A percentile compares a stretch with the other conserved stretches of the same genome.
These are phyloP conservation scores for Neofusicoccum ribis DNA, from an alignment of 2,329 filamentous ascomycete species.

Conservation along the genomic window DNA sequence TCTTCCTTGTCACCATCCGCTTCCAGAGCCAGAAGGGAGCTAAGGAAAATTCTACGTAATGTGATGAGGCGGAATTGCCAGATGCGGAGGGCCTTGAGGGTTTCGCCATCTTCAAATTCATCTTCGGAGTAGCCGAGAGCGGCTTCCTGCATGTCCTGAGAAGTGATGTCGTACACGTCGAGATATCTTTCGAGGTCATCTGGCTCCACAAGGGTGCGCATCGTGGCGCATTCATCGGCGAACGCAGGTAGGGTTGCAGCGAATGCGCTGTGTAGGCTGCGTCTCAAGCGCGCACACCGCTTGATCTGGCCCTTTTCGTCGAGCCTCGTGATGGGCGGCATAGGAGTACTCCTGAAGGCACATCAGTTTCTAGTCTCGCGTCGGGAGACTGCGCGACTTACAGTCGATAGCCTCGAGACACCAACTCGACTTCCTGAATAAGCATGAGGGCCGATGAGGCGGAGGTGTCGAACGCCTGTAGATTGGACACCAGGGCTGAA, in stretches of 20 bases:
- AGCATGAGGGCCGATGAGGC: conserved; percentile 74
- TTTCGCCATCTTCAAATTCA: conserved; percentile 74
- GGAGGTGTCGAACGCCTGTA: conserved; percentile 79
- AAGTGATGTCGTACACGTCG: conserved; percentile 61
- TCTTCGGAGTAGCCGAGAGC: conserved; percentile 57
- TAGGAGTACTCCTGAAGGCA: conserved; percentile 69
- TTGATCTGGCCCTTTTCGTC: conserved; percentile 79
- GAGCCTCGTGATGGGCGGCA: conserved; percentile 88
- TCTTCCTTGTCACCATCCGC: conserved; percentile 77
- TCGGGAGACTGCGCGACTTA: conserved; percentile 45
- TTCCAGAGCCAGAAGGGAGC: conserved; percentile 84
- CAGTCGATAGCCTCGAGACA: conserved; percentile 86
- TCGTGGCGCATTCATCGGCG: conserved; percentile 64
- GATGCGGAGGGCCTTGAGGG: conserved; percentile 73
- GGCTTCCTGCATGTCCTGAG: conserved; percentile 49
- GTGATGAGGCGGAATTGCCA: conserved; percentile 71
- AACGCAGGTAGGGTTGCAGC: conserved; percentile 70
- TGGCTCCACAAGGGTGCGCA: conserved; percentile 74
- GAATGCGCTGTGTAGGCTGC: conserved; percentile 70
- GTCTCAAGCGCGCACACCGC: conserved; percentile 78
- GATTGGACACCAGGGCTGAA: conserved; percentile 67
- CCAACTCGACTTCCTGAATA: conserved; percentile 92
- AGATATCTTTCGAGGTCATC: conserved; percentile 88
- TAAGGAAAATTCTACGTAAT: conserved; percentile 81
- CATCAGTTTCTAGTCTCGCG: conserved; percentile 28